These are phyloP conservation scores for Tetragonia tetragonoides DNA, from an alignment of 148 eudicot genomes.

Conservation along the genomic window DNA sequence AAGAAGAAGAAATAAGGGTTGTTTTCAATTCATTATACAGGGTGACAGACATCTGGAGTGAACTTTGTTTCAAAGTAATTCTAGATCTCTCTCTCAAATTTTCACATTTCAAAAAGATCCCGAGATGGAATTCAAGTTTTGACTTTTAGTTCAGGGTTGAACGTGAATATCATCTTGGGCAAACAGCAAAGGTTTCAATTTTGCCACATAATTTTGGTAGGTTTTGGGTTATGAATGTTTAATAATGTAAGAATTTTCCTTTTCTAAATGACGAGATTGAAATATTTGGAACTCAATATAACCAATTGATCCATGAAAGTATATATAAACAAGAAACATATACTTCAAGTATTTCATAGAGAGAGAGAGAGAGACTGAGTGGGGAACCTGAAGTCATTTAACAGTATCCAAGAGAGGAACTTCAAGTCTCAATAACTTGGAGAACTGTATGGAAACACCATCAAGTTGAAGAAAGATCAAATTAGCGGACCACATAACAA, in stretches of 20 bases:
- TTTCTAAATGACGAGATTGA: no score
- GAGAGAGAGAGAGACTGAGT: slow-evolving; percentile 1
- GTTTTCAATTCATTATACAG: no score
- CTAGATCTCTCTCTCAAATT: no score
- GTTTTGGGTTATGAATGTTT: not conserved
- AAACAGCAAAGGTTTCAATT: not conserved
- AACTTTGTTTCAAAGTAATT: no score
- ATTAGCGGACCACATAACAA: not conserved
- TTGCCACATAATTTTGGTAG: not conserved
- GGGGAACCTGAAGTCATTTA: slow-evolving; percentile 30
- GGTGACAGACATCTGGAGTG: no score
- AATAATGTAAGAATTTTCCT: no score
- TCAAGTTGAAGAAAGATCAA: slow-evolving; percentile 8
- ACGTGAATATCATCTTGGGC: not conserved
- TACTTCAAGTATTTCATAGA: not conserved
- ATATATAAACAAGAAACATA: not conserved
- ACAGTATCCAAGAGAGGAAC: slow-evolving; percentile 41
- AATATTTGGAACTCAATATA: not conserved
- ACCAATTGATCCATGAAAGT: not conserved
- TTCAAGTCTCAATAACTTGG: slow-evolving; percentile 71
- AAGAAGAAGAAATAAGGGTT: no score
- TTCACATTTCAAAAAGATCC: no score
- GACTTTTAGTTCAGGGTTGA: not conserved
- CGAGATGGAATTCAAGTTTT: not conserved
- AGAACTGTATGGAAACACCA: slow-evolving; percentile 51